These are phyloP conservation scores for Filosporella fistucella DNA, from an alignment of 495 filamentous ascomycete genomes.

Conservation along the genomic window DNA sequence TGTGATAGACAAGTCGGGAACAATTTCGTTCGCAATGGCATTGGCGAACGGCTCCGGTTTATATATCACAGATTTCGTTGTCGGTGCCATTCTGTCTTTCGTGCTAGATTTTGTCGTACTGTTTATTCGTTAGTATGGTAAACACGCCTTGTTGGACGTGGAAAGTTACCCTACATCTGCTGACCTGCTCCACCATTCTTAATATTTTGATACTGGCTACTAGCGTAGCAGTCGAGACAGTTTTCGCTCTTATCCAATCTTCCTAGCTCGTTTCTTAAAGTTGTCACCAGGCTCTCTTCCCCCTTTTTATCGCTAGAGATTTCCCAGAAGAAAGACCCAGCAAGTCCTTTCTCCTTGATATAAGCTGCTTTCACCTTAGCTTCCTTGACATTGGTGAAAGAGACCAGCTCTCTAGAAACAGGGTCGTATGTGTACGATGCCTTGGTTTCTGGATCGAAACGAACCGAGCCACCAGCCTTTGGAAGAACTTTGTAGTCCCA, in stretches of 20 bases:
- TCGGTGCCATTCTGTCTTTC: too few relatives aligned
- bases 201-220: slow-evolving; percentile 76
- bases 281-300: slow-evolving; percentile 54
- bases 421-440: slow-evolving; percentile 71
- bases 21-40: too few relatives aligned
- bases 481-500: slow-evolving; percentile 76
- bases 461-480: slow-evolving; percentile 39
- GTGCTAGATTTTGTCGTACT: too few relatives aligned
- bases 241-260: slow-evolving; percentile 57
- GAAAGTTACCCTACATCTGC: too few relatives aligned
- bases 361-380: slow-evolving; percentile 61
- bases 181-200: slow-evolving; percentile 40
- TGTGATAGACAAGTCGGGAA: too few relatives aligned
- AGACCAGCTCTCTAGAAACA: slow-evolving; percentile 55
- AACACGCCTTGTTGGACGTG: too few relatives aligned
- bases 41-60: too few relatives aligned
- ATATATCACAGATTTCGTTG: too few relatives aligned
- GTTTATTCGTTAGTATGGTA: too few relatives aligned
- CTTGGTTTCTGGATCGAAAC: slow-evolving; percentile 42
- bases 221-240: slow-evolving; percentile 62
- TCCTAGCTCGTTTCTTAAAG: slow-evolving; percentile 33
- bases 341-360: slow-evolving; percentile 57
- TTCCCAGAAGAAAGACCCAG: slow-evolving; percentile 92
- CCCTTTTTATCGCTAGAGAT: slow-evolving; percentile 64
- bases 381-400: slow-evolving; percentile 65